Base-by-base conservation (phyloP, 352 stramenopile genomes). In the Pseudoperonospora humuli region DNA sequence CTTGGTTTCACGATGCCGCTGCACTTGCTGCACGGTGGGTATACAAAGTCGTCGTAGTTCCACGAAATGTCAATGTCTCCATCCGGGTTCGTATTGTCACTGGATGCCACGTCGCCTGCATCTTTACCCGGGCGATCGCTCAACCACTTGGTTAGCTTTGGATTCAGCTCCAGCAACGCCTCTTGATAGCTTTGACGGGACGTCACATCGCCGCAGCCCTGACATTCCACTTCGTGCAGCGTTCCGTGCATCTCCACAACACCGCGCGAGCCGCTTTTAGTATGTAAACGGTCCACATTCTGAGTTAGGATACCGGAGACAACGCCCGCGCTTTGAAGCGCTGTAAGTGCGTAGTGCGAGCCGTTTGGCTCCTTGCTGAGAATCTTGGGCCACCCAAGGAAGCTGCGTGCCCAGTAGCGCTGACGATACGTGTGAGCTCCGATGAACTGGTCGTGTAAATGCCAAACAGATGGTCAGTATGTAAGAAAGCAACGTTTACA, bases 281-380 rank as follows among this genome's bases (percentile, higher is more conserved):
- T 67, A 70, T 98, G 96, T 39, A 98, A 67, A 0, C 70, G 67
- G 62, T 99, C 96, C n/a, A 99, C 95, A 60, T 99, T 99, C 67
- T 98, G 96, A 9, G 95, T 98, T 25, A 98, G 71, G 15, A 98
- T 77, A 31, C 74, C 64, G 0, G 62, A 66, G 19, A 88, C 47
- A 1, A 71, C 48, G 0, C 50, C 54, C 9, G 33, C 36, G 10
- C 54, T 64, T 53, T 92, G 80, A 17, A 98, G 62, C 18, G 51
- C 40, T 2, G 95, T 82, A 7, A 99, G 45, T 11, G 89, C 85
- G 19, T 70, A 21, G 60, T 99, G 95, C 18, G 90, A 93, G 3
- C 45, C 50, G 56, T 98, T 98, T 7, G 89, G 84, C 48, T 75
- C 40, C 15, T 84, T 64, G 28, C 52, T 54, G 7, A 71, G 64